Evolutionary conservation across 805 yeast species (phyloP).

Genomic region (Candida ovalis): DNA sequence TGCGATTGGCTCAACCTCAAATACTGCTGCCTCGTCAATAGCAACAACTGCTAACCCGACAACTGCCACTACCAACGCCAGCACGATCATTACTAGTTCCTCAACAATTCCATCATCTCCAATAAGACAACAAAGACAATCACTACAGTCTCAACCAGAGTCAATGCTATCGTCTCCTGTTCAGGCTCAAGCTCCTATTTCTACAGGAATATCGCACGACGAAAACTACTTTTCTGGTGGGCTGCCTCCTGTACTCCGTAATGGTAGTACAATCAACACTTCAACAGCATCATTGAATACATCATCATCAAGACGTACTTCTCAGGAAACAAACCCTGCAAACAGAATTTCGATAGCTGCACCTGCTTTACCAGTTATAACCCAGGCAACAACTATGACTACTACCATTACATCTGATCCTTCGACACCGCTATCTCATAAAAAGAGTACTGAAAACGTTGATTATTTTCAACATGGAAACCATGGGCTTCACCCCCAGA

Average conservation of each 20-base stretch:
- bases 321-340: constrained; percentile 26
- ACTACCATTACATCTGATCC: constrained; percentile 26
- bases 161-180: constrained; percentile 1
- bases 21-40: constrained; percentile 5
- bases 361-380: constrained; percentile 34
- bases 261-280: constrained; percentile 9
- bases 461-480: constrained; percentile 11
- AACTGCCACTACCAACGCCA: not conserved
- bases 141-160: not conserved
- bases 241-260: not conserved
- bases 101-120: not conserved
- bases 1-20: constrained; percentile 6
- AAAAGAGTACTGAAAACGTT: constrained; percentile 9
- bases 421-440: constrained; percentile 15
- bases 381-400: constrained; percentile 33
- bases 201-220: constrained; percentile 4
- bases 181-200: not conserved
- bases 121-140: not conserved
- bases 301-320: constrained; percentile 18
- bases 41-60: not conserved
- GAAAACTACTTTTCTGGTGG: not conserved
- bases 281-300: constrained; percentile 18
- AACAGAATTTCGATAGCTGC: constrained; percentile 28
- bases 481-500: constrained; percentile 7
- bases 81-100: not conserved